Conservation (phyloP, 345 rosid genomes). For the Aquilaria sinensis region DNA sequence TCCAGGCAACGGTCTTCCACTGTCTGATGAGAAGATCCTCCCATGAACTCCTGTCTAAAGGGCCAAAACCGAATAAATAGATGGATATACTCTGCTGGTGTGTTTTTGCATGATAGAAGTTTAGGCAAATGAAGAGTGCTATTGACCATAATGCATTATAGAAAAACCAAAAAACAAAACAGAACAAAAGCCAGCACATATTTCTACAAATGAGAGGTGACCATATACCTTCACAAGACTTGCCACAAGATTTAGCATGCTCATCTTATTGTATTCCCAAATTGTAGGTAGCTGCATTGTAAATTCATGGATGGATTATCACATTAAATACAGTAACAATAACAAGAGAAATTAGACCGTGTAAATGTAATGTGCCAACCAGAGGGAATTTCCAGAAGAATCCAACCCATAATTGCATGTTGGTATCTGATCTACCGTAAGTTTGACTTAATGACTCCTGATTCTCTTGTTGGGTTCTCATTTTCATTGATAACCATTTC, state of each 20-base stretch:
- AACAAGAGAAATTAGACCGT: neutral
- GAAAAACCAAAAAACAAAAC: neutral
- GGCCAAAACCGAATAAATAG: constrained; percentile 10
- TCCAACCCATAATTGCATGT: neutral
- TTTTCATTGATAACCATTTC: too few species aligned
- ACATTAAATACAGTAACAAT: neutral
- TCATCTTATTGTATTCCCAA: constrained; percentile 86
- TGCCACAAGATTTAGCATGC: constrained; percentile 88
- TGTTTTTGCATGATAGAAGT: neutral
- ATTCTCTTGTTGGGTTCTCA: too few species aligned
- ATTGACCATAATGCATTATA: neutral
- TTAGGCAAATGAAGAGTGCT: neutral
- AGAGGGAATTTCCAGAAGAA: neutral
- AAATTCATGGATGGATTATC: constrained; percentile 5
- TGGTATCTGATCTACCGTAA: neutral
- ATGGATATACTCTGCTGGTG: constrained; percentile 1
- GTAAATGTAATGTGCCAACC: neutral
- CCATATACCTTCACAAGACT: constrained; percentile 64
- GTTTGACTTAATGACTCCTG: neutral
- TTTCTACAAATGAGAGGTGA: neutral
- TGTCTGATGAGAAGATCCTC: constrained; percentile 69
- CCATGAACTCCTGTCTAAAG: constrained; percentile 89
- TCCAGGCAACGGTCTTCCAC: constrained; percentile 78
- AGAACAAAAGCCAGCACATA: neutral
- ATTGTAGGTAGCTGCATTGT: constrained; percentile 65